Evolutionary conservation across 331 rosid species (phyloP).

Genomic region (Arachis monticola): DNA sequence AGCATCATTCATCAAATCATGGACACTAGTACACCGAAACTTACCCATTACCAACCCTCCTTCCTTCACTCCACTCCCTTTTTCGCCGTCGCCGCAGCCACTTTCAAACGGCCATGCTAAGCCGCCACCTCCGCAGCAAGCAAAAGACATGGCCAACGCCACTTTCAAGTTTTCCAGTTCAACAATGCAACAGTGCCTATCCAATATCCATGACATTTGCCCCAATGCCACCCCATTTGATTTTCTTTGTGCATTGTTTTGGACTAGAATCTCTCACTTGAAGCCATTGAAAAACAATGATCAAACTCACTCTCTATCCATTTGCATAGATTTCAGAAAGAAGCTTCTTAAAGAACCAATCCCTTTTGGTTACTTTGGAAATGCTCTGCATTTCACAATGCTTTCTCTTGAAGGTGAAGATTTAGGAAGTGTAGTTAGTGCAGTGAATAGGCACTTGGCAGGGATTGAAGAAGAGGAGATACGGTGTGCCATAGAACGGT

Average conservation of each 20-base stretch:
- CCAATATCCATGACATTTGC: constrained; percentile 28
- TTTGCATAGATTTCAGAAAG: constrained; percentile 60
- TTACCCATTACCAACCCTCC: constrained; percentile 50
- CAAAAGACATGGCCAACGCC: constrained; percentile 48
- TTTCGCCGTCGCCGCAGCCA: constrained; percentile 2
- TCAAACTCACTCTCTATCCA: constrained; percentile 44
- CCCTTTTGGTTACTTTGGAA: constrained; percentile 58
- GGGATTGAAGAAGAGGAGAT: constrained; percentile 47
- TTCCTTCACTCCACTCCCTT: neutral
- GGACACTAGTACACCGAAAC: constrained; percentile 52
- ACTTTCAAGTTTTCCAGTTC: constrained; percentile 62
- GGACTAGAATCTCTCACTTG: constrained; percentile 50
- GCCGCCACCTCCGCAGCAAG: constrained; percentile 23
- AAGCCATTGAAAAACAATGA: constrained; percentile 27
- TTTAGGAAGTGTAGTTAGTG: constrained; percentile 37
- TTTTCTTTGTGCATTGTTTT: constrained; percentile 64
- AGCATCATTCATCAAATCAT: constrained; percentile 58
- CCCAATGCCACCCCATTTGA: constrained; percentile 58
- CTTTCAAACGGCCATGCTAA: neutral
- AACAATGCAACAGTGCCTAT: constrained; percentile 43
- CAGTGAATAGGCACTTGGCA: constrained; percentile 49
- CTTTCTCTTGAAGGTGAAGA: constrained; percentile 37
- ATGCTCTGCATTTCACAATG: constrained; percentile 63
- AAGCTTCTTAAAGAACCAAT: constrained; percentile 35
- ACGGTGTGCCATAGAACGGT: constrained; percentile 42